Base-by-base conservation (phyloP, 2,329 filamentous ascomycete species). In the Diaporthe sp. region DNA sequence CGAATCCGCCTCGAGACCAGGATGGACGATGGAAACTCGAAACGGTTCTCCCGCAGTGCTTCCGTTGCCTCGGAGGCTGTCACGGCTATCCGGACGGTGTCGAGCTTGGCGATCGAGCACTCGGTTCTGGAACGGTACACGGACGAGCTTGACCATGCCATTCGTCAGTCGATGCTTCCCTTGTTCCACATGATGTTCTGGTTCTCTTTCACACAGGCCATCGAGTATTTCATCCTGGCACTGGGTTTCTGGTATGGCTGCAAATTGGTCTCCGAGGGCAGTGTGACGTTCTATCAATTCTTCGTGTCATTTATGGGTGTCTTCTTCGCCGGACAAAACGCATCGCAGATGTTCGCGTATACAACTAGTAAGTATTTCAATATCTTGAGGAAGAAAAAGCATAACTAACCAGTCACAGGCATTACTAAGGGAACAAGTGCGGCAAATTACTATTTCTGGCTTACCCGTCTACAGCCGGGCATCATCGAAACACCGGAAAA, bases 141-240 rank as follows among this genome's bases (percentile, higher is more conserved):
- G 13, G 42, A 46, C 17, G 42, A 65, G 25, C 61, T 65, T 8
- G 61, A 46, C 19, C 42, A 34, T 19, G 44, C 19, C 1, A 39
- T 51, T 9, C 19, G 19, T 19, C 61, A 67, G 19, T 79, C 5
- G 84, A 84, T 1, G 77, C 86, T 6, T 84, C 85, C 4, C 81
- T 82, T 0, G 77, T 86, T 44, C 76, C 85, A 51, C 28, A 51
- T 17, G 62, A 87, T 85, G 13, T 81, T 86, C 8, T 85, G 84
- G 1, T 86, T 78, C 57, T 77, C 77, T 3, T 67, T 79, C 9
- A 80, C 81, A 72, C 80, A 89, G n/a, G 84, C 84, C 0, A 84
- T 87, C 19, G 85, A 86, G 74, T 82, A 84, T 74, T 84, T 81
- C 77, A 83, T 85, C 72, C 81, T 86, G 78, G 84, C 84, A 1